Base-by-base conservation (phyloP, 768 basidiomycete species). In the Lentinus brumalis region DNA sequence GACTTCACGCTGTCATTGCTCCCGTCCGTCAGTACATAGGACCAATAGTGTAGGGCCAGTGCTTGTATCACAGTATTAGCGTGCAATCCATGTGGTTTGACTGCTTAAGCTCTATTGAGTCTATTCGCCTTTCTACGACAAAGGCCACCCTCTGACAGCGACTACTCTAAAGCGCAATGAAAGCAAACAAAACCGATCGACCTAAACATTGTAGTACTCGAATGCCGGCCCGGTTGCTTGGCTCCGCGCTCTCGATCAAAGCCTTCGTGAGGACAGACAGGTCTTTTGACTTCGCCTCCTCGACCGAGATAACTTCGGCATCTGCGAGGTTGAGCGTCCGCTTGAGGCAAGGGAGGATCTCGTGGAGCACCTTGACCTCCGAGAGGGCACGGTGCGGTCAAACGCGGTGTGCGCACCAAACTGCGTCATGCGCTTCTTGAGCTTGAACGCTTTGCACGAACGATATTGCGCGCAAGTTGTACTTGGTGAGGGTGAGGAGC, bases 381-480 rank as follows among this genome's bases (percentile, higher is more conserved):
- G 88, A 88, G 82, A 96, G 1, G 86, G 85, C 65, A 96, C 75
- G 2, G 86, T 81, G 6, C 96, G 86, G 63, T 91, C 83, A 81
- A 98, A 94, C 3, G 92, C 94, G 0, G 82, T 83, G 61, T 86
- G 78, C 15, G 86, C 83, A 29, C 91, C 90, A 61, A 88, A 85
- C 69, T 92, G 88, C 3, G 79, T 71, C 76, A 94, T 91, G 39
- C 90, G 90, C 86, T 89, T 92, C 91, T 97, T 96, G 87, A 98
- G 91, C 91, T 97, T 96, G 87, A 98, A 91, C 32, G 81, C 77
- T 60, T 60, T 96, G 92, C 47, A 95, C 85, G 76, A 96, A 98
- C 6, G 96, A 95, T 96, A 98, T 98, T 42, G 83, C 83, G 46
- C 87, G n/a, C n/a, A n/a, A n/a, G n/a, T n/a, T n/a, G n/a, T n/a